Conservation (phyloP, 2,329 filamentous ascomycete genomes). For the Eutypa lata region DNA sequence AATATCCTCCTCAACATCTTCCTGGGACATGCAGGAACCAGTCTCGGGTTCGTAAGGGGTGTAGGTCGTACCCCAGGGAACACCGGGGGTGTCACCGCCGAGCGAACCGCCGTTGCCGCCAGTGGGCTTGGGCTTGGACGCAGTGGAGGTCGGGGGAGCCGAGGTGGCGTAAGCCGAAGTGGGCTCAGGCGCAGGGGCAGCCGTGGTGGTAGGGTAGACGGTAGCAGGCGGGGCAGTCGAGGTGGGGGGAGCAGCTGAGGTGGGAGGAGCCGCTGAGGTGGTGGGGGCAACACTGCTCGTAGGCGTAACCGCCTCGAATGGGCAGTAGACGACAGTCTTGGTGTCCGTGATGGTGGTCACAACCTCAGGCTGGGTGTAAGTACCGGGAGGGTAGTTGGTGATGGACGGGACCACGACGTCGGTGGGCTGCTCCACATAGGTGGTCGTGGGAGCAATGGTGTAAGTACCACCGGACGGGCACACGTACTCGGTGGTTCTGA, state of each 20-base stretch:
- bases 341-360: constrained; percentile 68
- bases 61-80: constrained; percentile 76
- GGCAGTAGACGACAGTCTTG: constrained; percentile 67
- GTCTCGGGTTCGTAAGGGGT: constrained; percentile 63
- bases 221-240: constrained; percentile 19
- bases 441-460: constrained; percentile 69
- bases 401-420: constrained; percentile 64
- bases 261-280: constrained; percentile 16
- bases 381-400: constrained; percentile 63
- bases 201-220: constrained; percentile 19
- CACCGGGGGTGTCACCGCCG: constrained; percentile 35
- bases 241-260: constrained; percentile 11
- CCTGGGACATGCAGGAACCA: constrained; percentile 62
- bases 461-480: constrained; percentile 74
- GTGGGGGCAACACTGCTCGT: constrained; percentile 8
- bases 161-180: constrained; percentile 12
- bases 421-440: constrained; percentile 51
- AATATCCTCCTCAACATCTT: constrained; percentile 60
- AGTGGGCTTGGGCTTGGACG: constrained; percentile 18
- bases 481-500: constrained; percentile 67
- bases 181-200: constrained; percentile 15
- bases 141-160: constrained; percentile 16
- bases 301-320: constrained; percentile 42
- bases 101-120: constrained; percentile 34
- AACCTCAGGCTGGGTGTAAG: constrained; percentile 67